phyloP scores from a whole-genome alignment of 805 yeast species.

The Maudiozyma barnettii region DNA sequence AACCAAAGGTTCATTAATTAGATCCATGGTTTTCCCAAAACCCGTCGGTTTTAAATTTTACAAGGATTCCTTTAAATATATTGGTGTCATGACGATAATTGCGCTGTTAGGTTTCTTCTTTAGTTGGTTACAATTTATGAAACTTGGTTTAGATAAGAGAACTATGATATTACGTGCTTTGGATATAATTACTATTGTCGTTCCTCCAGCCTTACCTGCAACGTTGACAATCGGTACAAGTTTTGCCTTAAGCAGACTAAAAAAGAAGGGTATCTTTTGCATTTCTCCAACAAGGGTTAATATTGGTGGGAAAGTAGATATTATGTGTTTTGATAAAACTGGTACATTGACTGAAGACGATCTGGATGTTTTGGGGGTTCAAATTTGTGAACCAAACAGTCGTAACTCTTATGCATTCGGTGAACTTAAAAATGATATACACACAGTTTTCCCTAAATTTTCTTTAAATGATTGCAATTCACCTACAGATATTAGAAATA shows the following conservation, averaged over 20 bases:
- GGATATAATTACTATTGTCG: constrained; percentile 91
- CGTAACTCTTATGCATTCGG: constrained; percentile 19
- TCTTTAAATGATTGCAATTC: constrained; percentile 25
- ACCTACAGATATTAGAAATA: constrained; percentile 22
- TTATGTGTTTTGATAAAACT: constrained; percentile 90
- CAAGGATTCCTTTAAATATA: constrained; percentile 88
- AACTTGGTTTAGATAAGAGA: constrained; percentile 58
- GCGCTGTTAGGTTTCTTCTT: constrained; percentile 78
- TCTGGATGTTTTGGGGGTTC: constrained; percentile 72
- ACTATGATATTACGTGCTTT: constrained; percentile 79
- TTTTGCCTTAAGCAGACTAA: constrained; percentile 73
- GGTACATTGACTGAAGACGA: constrained; percentile 98
- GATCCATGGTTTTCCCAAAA: constrained; percentile 95
- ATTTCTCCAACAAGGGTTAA: constrained; percentile 92
- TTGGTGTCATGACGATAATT: constrained; percentile 84
- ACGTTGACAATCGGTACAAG: constrained; percentile 94
- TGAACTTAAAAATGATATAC: constrained; percentile 16
- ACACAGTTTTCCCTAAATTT: constrained; percentile 20
- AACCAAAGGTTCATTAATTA: constrained; percentile 84
- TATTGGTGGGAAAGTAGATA: constrained; percentile 90
- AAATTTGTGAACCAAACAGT: constrained; percentile 21
- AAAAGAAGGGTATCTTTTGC: constrained; percentile 65
- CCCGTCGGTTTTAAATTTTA: constrained; percentile 91
- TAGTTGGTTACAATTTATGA: constrained; percentile 74
- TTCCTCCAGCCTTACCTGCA: constrained; percentile 98